Conservation (phyloP, 192 early-diverging fungal species). For the Entomortierella parvispora region DNA sequence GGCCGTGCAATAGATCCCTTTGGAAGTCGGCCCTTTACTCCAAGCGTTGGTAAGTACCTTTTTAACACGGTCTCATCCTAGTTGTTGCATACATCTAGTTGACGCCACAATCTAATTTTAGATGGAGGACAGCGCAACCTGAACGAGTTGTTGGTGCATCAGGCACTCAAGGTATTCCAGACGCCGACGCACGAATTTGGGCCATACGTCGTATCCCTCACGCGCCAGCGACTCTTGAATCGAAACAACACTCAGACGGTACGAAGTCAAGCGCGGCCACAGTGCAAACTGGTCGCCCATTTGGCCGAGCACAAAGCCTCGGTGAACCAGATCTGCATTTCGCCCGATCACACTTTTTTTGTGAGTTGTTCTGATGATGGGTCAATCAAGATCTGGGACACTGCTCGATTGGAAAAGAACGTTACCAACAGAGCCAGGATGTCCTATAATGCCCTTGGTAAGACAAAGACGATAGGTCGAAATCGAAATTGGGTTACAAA, state of each 20-base stretch:
- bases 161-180: conserved; percentile 44
- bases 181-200: conserved; percentile 49
- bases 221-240: conserved; percentile 36
- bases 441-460: conserved; percentile 75
- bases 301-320: conserved; percentile 86
- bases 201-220: conserved; percentile 18
- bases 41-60: conserved; percentile 19
- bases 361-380: conserved; percentile 88
- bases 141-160: conserved; percentile 20
- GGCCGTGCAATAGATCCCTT: conserved; percentile 15
- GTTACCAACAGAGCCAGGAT: conserved; percentile 82
- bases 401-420: conserved; percentile 81
- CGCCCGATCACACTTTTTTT: conserved; percentile 79
- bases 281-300: conserved; percentile 78
- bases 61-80: not conserved
- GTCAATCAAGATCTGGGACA: conserved; percentile 87
- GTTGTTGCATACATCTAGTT: no score
- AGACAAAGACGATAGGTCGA: not conserved
- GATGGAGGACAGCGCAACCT: conserved; percentile 44
- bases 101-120: not conserved
- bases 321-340: conserved; percentile 74
- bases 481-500: not conserved
- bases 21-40: conserved; percentile 10
- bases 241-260: conserved; percentile 43
- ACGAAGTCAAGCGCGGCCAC: conserved; percentile 38